Evolutionary conservation across 495 filamentous ascomycete genomes (phyloP), one percentile per base, ranked within the genome.

Genomic region (Neurospora cerealis): DNA sequence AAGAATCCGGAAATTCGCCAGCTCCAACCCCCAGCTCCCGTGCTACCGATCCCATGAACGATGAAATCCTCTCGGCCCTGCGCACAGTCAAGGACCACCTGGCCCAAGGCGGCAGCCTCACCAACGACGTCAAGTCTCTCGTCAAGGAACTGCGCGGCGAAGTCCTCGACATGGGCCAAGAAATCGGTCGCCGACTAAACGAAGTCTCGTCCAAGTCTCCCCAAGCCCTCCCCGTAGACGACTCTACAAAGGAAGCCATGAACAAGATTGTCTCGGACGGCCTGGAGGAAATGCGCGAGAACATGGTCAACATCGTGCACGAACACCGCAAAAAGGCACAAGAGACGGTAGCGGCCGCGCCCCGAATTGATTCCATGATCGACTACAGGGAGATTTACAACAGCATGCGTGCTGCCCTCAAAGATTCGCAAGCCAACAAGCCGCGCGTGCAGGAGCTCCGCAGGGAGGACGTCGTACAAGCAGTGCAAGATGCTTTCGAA

Each of bases 121-220:
- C 94, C 5, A 91, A 92, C 72, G 93, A 97, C 80, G 93, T 97
- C 44, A 99, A 98, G 81, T 90, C 92, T 3, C 83, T 96, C 19
- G 91, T 97, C 15, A 90, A 93, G 48, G 95, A 98, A 76, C 85
- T 99, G 44, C 91, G 95, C 21, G 93, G 94, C 15, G 95, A 98
- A 78, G 94, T 98, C 9, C 88, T 98, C 2, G 94, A 93, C 5
- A 97, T 98, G 95, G 93, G 94, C 6, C 86, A 94, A 72, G 91
- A 97, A 75, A 87, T 98, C 37, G 93, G 91, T 38, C 89, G 92
- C n/a, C 90, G 92, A 78, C 85, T 98, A 3, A 93, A 97, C 71
- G 87, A 93, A 60, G 85, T 87, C 2, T 77, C 76, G 72, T 87
- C 89, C 38, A 84, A 85, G 24, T 81, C 84, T 60, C 10, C 32